Percentiles rank a stretch among this genome's conserved stretches.
Conservation (phyloP, 1,284 basidiomycete species). For the Microbotryum silenes-acaulis region DNA sequence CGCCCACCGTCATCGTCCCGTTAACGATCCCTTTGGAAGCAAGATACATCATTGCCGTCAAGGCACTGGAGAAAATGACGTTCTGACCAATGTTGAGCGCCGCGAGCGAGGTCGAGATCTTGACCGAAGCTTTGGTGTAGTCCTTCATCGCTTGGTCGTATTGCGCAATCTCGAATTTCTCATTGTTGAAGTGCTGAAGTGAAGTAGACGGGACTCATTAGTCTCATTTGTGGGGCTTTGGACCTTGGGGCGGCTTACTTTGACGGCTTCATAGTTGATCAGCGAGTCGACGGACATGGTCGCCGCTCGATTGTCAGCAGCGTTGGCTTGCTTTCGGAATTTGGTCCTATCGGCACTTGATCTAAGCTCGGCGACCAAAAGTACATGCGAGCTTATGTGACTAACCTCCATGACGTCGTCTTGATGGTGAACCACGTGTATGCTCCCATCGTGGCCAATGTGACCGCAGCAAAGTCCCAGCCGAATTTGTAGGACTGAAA, state of each 20-base stretch:
- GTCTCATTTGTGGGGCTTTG: too few relatives aligned
- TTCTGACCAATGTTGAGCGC: conserved; percentile 94
- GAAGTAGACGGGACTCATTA: not conserved
- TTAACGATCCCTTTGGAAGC: conserved; percentile 90
- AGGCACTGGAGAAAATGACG: conserved; percentile 83
- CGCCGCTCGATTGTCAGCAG: conserved; percentile 92
- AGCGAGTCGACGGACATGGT: conserved; percentile 88
- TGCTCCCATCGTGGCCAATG: conserved; percentile 70
- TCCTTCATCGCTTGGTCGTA: conserved; percentile 82
- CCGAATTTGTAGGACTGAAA: conserved; percentile 83
- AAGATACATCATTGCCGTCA: conserved; percentile 93
- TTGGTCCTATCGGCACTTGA: conserved; percentile 56
- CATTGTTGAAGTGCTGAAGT: conserved; percentile 89
- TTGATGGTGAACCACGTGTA: conserved; percentile 97
- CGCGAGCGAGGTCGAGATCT: conserved; percentile 89
- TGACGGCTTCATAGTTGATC: conserved; percentile 97
- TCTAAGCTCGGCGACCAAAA: not conserved
- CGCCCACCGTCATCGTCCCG: conserved; percentile 95
- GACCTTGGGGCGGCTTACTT: conserved; percentile 50
- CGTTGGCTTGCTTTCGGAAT: conserved; percentile 90
- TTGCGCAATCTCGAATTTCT: conserved; percentile 78
- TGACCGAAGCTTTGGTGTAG: conserved; percentile 86
- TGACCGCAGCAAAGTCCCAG: conserved; percentile 90
- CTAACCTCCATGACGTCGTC: conserved; percentile 89
- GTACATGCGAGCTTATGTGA: not conserved